Evolutionary conservation across 192 early-diverging fungal species (phyloP).

Genomic region (Coemansia javaensis): DNA sequence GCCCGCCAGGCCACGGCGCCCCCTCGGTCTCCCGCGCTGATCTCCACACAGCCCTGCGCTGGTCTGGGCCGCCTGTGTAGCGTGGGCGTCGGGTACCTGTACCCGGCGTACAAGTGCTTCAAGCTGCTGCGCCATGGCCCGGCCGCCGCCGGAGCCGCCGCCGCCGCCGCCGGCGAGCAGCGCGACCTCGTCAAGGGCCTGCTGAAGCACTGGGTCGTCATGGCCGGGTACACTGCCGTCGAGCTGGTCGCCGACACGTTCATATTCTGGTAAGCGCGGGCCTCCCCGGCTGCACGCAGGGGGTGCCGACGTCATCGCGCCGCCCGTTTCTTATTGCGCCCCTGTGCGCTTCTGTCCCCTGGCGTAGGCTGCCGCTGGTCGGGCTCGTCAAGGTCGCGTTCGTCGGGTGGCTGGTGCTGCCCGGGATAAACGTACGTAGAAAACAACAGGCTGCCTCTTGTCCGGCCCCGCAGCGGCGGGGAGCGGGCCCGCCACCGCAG

Average conservation of each 20-base stretch:
- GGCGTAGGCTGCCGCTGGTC: conserved; percentile 48
- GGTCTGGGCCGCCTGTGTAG: conserved; percentile 8
- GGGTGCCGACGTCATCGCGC: background rate
- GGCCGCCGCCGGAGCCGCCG: conserved; percentile 23
- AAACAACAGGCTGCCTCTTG: background rate
- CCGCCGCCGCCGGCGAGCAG: conserved; percentile 1
- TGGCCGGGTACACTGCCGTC: conserved; percentile 44
- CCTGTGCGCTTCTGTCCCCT: background rate
- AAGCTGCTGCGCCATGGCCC: conserved; percentile 45
- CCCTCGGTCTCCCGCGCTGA: background rate
- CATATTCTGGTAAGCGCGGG: conserved; percentile 46
- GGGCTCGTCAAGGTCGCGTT: conserved; percentile 44
- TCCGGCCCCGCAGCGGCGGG: background rate
- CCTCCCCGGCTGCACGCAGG: background rate
- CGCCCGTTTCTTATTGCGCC: background rate
- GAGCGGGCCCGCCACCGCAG: no score
- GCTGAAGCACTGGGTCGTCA: conserved; percentile 53
- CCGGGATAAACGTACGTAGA: conserved; percentile 46
- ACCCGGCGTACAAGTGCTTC: conserved; percentile 49
- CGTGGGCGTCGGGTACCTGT: conserved; percentile 39
- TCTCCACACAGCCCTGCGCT: background rate
- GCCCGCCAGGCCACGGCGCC: background rate
- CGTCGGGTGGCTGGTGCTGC: conserved; percentile 48
- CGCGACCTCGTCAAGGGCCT: conserved; percentile 43
- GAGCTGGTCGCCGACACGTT: conserved; percentile 50